Evolutionary conservation across 148 eudicot genomes (phyloP), one percentile per base, ranked within the genome.

Genomic region (Agrostemma githago): DNA sequence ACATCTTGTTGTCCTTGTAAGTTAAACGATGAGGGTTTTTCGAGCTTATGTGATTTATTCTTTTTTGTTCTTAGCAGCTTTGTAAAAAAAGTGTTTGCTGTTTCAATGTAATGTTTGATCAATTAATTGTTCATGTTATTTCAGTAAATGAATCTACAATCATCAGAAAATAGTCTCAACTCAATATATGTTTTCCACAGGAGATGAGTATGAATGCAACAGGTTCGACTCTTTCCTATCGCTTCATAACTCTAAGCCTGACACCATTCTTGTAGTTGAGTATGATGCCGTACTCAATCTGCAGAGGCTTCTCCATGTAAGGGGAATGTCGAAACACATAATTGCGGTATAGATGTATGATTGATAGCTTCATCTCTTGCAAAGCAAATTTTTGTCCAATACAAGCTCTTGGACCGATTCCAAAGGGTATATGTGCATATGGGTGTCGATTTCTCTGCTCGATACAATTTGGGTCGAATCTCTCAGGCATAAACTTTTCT

Each of bases 341-440:
- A 8, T 80, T 83, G 6, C 92, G 81, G 72, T 88, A 94, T 19
- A 94, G 76, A 80, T 91, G 95, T 68, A 94, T 84, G 65, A 94
- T 53, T 0, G 93, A 76, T 51, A 94, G 90, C 78, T 94, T 94
- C 20, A 94, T 74, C 80, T 94, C 98, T 79, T 91, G 97, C 68
- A 94, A 39, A 4, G 97, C 88, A 56, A 91, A 94, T 71, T 88
- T 94, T 72, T 91, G 95, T 11, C 98, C 98, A 46, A 94, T 88
- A 80, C 98, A 94, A 21, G 91, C 89, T 54, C 97, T 87, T 65
- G 98, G 97, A 19, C 98, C 98, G 5, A 94, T 77, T 21, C 98
- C 98, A 78, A 94, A 94, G 15, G 98, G 98, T 66, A 94, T 91
- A 84, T 89, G 83, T 63, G 98, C 98, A 74, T 94, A 94, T 68